These are phyloP conservation scores for Neoscytalidium dimidiatum DNA, from an alignment of 2,329 filamentous ascomycete species.

Conservation along the genomic window DNA sequence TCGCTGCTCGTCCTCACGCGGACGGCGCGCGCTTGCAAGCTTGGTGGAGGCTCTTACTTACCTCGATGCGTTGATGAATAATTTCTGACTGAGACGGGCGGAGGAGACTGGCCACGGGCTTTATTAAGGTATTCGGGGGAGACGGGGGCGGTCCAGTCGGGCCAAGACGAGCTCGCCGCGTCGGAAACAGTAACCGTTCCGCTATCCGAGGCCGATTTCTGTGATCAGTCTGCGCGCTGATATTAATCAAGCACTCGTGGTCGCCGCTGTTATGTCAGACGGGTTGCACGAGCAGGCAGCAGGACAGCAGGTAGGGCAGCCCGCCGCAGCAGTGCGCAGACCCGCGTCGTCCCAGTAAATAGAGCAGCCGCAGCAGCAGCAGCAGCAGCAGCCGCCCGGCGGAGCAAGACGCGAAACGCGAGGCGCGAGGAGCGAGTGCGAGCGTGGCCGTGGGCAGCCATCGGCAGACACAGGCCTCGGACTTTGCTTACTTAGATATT, in stretches of 20 bases:
- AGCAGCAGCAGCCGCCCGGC: neutral
- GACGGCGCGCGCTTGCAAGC: neutral
- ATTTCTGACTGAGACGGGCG: slow-evolving; percentile 5
- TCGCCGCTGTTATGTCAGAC: neutral
- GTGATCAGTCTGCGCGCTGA: too few species aligned
- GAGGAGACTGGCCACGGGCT: slow-evolving; percentile 6
- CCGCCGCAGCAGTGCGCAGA: neutral
- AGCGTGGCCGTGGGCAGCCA: too few species aligned
- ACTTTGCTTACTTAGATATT: slow-evolving; percentile 12
- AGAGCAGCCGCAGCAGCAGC: neutral
- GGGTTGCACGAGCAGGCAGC: slow-evolving; percentile 1
- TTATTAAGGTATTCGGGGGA: slow-evolving; percentile 10
- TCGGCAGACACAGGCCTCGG: neutral
- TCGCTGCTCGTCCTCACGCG: neutral
- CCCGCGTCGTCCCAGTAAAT: neutral
- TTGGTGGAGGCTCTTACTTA: slow-evolving; percentile 16
- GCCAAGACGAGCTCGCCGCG: neutral
- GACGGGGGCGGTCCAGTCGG: neutral
- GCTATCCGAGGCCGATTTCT: neutral
- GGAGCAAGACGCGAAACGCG: too few species aligned
- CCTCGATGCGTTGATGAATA: slow-evolving; percentile 14
- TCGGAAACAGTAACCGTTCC: neutral
- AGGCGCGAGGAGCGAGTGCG: too few species aligned
- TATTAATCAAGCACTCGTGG: neutral
- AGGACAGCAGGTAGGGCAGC: neutral